These are phyloP conservation scores for Blastocystis sp. DNA, from an alignment of 352 stramenopile species.

Conservation along the genomic window DNA sequence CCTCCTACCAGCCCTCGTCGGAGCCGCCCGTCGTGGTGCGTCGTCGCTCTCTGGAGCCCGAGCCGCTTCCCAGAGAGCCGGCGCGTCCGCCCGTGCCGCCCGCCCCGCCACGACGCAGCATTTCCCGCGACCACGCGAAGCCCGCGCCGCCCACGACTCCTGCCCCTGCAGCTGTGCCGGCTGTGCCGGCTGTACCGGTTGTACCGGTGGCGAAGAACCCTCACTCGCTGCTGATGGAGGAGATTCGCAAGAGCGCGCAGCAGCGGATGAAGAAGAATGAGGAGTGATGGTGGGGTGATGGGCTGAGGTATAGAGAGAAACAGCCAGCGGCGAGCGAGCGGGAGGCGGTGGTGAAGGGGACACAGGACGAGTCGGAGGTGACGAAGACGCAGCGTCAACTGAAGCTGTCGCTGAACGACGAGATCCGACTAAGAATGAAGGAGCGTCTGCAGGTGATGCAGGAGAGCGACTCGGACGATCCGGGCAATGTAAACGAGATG, in stretches of 20 bases:
- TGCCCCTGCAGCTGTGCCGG: neutral
- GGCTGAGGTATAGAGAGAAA: conserved; percentile 29
- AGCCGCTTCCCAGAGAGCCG: neutral
- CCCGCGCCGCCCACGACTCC: neutral
- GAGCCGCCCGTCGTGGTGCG: neutral
- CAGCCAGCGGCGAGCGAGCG: neutral
- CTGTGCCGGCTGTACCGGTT: neutral
- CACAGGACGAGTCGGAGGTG: conserved; percentile 29
- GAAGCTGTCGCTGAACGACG: conserved; percentile 66
- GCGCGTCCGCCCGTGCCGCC: neutral
- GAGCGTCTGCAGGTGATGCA: conserved; percentile 54
- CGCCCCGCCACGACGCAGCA: neutral
- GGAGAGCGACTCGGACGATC: conserved; percentile 56
- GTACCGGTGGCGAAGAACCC: neutral
- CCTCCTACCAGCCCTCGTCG: conserved; percentile 4
- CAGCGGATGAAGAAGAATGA: neutral
- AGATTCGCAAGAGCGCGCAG: conserved; percentile 35
- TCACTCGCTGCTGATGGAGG: conserved; percentile 30
- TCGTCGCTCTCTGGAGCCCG: conserved; percentile 5
- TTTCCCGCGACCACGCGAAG: neutral
- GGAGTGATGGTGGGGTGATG: neutral
- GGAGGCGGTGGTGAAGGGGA: conserved; percentile 50
- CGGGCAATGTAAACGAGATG: neutral
- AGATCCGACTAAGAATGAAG: conserved; percentile 61
- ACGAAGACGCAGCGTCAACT: conserved; percentile 51